Evolutionary conservation across 371 early-diverging fungal species (phyloP), one percentile per base, ranked within the genome.

Genomic region (Thermomucor indicae-seudaticae): DNA sequence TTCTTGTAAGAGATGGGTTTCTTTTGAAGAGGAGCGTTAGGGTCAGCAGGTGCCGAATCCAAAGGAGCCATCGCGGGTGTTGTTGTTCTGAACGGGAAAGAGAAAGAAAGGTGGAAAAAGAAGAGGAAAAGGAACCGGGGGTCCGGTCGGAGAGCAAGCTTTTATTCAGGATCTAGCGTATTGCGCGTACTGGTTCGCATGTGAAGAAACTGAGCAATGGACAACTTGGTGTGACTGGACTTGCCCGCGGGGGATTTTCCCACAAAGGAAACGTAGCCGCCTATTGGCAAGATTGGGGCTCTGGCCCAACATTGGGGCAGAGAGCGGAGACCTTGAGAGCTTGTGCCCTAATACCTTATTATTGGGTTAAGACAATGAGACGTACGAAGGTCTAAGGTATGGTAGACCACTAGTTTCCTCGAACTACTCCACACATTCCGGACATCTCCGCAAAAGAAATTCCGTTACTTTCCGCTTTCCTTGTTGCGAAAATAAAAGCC

Each of bases 1-100:
- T 86, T 87, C 30, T 64, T 65, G 53, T 77, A 85, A 23, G 85
- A 84, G 32, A 85, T 47, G 24, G 81, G 50, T 65, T 56, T 56
- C 64, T 86, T 84, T 47, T 75, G 50, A 17, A 74, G 52, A 51
- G 72, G 62, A 39, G 69, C 64, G 35, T 62, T 67, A 6, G 73
- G 58, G 34, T 70, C 67, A 23, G 49, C 51, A 17, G 70, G 50
- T 28, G 61, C 39, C 38, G 57, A 32, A 23, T 43, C 52, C 19
- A 52, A 37, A 40, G 58, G 51, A 25, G 55, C 63, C 63, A 62
- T 62, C 31, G 41, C 28, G 28, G 30, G 31, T 6, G 38, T 38
- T 20, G 24, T 16, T 38, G 19, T 48, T 12, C 44, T 40, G 37
- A 35, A 47, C 16, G 32, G 20, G 29, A 25, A 29, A 44, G 19